phyloP scores from a whole-genome alignment of 768 basidiomycete species.

The Dioszegia crocea region DNA sequence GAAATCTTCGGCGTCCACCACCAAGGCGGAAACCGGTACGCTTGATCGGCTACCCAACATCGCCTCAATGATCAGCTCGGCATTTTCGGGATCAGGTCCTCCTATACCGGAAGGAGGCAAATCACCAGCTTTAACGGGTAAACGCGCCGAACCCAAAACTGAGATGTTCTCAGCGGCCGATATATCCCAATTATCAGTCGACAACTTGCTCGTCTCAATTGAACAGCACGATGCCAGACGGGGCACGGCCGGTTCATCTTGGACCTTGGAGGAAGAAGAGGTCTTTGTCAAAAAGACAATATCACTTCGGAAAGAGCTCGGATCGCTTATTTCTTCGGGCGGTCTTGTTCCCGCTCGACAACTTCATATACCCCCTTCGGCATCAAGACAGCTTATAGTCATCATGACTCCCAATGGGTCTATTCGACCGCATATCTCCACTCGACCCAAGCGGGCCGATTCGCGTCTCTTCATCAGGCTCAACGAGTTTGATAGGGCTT shows the following conservation, averaged over 20 bases:
- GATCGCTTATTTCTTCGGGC: constrained; percentile 29
- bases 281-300: constrained; percentile 36
- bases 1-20: too few species aligned
- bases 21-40: neutral
- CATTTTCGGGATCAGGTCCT: neutral
- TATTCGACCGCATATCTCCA: constrained; percentile 36
- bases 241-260: constrained; percentile 9
- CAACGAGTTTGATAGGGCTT: constrained; percentile 33
- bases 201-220: constrained; percentile 36
- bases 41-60: neutral
- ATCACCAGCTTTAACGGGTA: constrained; percentile 45
- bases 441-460: constrained; percentile 40
- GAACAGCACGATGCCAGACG: constrained; percentile 33
- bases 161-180: constrained; percentile 28
- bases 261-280: constrained; percentile 43
- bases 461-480: constrained; percentile 44
- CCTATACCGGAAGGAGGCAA: constrained; percentile 19
- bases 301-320: constrained; percentile 33
- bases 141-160: constrained; percentile 28
- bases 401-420: constrained; percentile 44
- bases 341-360: constrained; percentile 30
- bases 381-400: constrained; percentile 33
- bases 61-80: neutral
- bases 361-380: constrained; percentile 23
- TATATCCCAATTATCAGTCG: constrained; percentile 38